Evolutionary conservation across 2,329 filamentous ascomycete species (phyloP).

Genomic region (Celoporthe dispersa): DNA sequence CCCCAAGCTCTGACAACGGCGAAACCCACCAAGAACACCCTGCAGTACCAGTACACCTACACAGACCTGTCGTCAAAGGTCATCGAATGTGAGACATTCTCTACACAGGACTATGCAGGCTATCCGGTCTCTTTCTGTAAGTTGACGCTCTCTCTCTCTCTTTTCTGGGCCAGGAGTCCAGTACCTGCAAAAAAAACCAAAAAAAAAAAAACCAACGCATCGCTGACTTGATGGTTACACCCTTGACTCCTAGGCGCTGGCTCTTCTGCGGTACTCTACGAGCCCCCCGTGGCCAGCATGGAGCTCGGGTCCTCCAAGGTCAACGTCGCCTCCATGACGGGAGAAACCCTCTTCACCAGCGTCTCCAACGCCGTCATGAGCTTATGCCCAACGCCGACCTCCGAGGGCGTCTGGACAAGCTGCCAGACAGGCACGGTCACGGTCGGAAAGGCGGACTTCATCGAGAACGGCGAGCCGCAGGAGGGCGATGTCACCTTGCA

Average conservation of each 20-base stretch:
- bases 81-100: background rate
- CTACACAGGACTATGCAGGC: background rate
- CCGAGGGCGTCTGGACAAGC: background rate
- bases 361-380: background rate
- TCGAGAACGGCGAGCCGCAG: background rate
- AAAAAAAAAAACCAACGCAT: too few relatives aligned
- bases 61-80: background rate
- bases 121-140: too few relatives aligned
- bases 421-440: background rate
- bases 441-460: background rate
- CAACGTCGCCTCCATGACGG: background rate
- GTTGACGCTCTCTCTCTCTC: too few relatives aligned
- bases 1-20: background rate
- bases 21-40: background rate
- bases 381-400: background rate
- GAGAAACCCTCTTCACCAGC: background rate
- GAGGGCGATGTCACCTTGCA: background rate
- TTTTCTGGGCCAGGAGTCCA: too few relatives aligned
- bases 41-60: background rate
- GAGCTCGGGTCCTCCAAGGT: background rate
- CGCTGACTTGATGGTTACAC: too few relatives aligned
- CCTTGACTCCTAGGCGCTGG: background rate
- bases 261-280: background rate
- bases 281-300: background rate
- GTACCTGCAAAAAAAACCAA: too few relatives aligned